Base-by-base conservation (phyloP, 805 yeast species). In the Candida mattraensis region DNA sequence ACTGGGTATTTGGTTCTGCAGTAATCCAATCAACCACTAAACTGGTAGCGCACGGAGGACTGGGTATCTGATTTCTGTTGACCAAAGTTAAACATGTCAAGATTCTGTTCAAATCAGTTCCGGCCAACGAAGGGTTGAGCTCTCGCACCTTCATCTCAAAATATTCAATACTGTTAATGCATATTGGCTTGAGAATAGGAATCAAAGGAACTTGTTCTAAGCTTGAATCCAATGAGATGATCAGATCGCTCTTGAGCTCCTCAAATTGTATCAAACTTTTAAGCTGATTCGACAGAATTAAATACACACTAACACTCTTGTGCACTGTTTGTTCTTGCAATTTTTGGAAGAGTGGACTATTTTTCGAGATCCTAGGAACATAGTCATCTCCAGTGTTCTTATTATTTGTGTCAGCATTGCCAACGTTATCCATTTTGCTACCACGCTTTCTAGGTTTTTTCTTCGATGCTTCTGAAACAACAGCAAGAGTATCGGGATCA, bases 201-300 rank as follows among this genome's bases (percentile, higher is more conserved):
- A 69, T 56, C 30, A 25, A 35, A 25, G 35, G 24, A 12, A 33
- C 29, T 27, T 27, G 49, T 35, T 48, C 48, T 35, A 45, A 41
- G 29, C 49, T 48, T 5, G 74, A 64, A 53, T 76, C 80, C 41
- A 76, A 64, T n/a, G 78, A 66, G 1, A 76, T 51, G 17, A 76
- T 66, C 22, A 66, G 50, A 42, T 74, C 72, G 32, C 72, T 52
- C 22, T 58, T 51, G 35, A 61, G 57, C 16, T 56, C 62, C 17
- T 60, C 62, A 32, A 58, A 53, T 22, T 52, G 49, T 54, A 56
- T 15, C 47, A 56, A 35, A 53, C 59, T 60, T 14, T 59, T 58
- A 24, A 73, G 45, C 47, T 71, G 78, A 19, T 69, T 69, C 2
- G 76, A 60, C 9, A 75, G 58, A 12, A 75, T 66, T 36, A 74